Evolutionary conservation across 805 yeast genomes (phyloP).

Genomic region (Candida coquimbonensis): DNA sequence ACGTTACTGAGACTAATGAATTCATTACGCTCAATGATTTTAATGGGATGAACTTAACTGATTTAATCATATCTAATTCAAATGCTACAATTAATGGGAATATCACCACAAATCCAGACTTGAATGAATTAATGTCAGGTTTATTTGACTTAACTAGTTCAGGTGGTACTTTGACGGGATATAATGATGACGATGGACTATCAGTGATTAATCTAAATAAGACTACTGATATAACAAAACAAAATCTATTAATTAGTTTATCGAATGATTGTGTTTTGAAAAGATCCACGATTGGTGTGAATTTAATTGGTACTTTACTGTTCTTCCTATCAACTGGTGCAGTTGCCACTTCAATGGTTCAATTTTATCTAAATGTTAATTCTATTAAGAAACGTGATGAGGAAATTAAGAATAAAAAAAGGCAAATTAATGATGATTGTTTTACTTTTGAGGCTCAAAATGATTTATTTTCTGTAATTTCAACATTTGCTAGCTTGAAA

Average conservation of each 20-base stretch:
- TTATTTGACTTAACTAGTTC: not conserved
- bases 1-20: slow-evolving; percentile 16
- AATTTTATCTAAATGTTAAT: not conserved
- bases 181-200: not conserved
- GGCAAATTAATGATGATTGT: not conserved
- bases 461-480: slow-evolving; percentile 1
- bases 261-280: slow-evolving; percentile 15
- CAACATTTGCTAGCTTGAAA: slow-evolving; percentile 4
- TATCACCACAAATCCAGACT: not conserved
- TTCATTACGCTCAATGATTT: slow-evolving; percentile 1
- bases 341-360: not conserved
- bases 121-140: not conserved
- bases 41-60: slow-evolving; percentile 3
- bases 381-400: no score
- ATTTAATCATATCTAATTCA: not conserved
- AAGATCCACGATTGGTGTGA: slow-evolving; percentile 11
- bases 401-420: no score
- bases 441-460: not conserved
- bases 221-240: slow-evolving; percentile 5
- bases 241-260: slow-evolving; percentile 8
- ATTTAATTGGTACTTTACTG: slow-evolving; percentile 7
- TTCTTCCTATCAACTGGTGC: slow-evolving; percentile 12
- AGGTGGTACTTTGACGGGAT: no score
- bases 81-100: not conserved
- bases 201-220: slow-evolving; percentile 7